Conservation (phyloP, 2,329 filamentous ascomycete genomes). For the Septoria linicola region DNA sequence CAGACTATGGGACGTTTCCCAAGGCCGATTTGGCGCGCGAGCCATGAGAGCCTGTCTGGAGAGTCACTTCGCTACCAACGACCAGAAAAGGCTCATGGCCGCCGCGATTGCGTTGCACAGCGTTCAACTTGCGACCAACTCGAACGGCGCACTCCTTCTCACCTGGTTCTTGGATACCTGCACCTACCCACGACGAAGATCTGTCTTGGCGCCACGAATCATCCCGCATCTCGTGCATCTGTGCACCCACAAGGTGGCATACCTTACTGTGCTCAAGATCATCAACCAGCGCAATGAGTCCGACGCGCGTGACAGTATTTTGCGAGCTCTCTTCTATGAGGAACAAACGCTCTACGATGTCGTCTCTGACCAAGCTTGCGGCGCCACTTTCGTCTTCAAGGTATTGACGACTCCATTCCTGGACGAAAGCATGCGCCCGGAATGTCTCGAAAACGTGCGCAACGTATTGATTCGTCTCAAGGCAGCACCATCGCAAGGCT, state of each 20-base stretch:
- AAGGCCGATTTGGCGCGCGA: conserved; percentile 89
- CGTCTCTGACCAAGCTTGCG: conserved; percentile 84
- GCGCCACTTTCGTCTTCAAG: conserved; percentile 96
- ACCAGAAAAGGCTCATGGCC: conserved; percentile 92
- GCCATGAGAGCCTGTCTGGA: conserved; percentile 97
- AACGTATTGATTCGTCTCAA: conserved; percentile 86
- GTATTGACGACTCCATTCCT: conserved; percentile 96
- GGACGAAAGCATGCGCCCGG: conserved; percentile 81
- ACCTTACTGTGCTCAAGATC: conserved; percentile 93
- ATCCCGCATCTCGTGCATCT: conserved; percentile 91
- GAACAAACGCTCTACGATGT: conserved; percentile 88
- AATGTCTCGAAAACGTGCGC: conserved; percentile 90
- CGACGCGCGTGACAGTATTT: conserved; percentile 84
- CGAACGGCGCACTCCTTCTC: conserved; percentile 87
- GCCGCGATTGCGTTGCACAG: conserved; percentile 95
- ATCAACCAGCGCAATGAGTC: conserved; percentile 96
- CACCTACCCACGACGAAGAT: conserved; percentile 87
- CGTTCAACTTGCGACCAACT: conserved; percentile 92
- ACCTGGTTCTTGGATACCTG: conserved; percentile 99
- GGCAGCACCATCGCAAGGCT: conserved; percentile 89
- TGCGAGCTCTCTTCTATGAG: conserved; percentile 91
- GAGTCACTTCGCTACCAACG: conserved; percentile 90
- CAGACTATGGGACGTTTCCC: conserved; percentile 87
- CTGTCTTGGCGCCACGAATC: conserved; percentile 85
- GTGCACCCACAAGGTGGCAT: conserved; percentile 98